A percentile compares a stretch with the other conserved stretches of the same genome.
Evolutionary conservation across 495 filamentous ascomycete species (phyloP).

Genomic region (Podospora comata): DNA sequence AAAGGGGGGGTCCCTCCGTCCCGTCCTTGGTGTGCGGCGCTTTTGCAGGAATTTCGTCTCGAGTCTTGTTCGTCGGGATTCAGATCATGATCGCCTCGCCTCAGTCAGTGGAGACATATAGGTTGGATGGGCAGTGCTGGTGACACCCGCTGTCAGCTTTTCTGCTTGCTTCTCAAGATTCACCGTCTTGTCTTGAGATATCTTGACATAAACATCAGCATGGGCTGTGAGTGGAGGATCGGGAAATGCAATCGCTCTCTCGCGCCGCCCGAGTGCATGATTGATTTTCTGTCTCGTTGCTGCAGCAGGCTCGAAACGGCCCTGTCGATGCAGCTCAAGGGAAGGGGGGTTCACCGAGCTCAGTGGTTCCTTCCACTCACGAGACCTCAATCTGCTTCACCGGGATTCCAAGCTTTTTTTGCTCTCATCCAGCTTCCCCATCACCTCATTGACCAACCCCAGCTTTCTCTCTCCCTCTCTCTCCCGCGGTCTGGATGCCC

Average conservation of each 20-base stretch:
- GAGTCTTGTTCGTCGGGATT: not conserved
- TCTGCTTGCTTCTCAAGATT: too few relatives aligned
- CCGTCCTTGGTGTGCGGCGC: not conserved
- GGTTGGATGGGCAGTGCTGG: not conserved
- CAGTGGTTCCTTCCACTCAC: constrained; percentile 19
- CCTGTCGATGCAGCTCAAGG: constrained; percentile 24
- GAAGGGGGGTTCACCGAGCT: constrained; percentile 25
- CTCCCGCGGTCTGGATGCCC: not conserved
- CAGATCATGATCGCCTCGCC: not conserved
- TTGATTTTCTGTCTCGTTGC: constrained; percentile 10
- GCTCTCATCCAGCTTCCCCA: not conserved
- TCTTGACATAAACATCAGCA: not conserved
- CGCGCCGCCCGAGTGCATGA: constrained; percentile 19
- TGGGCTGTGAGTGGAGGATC: not conserved
- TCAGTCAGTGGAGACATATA: not conserved
- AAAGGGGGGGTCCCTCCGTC: not conserved
- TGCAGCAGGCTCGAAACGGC: constrained; percentile 34
- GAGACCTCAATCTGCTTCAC: constrained; percentile 20
- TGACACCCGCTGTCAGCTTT: not conserved
- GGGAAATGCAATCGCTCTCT: not conserved
- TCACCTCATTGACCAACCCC: not conserved
- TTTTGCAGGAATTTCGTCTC: not conserved
- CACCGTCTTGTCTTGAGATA: not conserved
- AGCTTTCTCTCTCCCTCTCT: not conserved
- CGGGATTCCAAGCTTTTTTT: constrained; percentile 8